Conservation (phyloP, 2,329 filamentous ascomycete genomes). For the Orbilia oligospora region DNA sequence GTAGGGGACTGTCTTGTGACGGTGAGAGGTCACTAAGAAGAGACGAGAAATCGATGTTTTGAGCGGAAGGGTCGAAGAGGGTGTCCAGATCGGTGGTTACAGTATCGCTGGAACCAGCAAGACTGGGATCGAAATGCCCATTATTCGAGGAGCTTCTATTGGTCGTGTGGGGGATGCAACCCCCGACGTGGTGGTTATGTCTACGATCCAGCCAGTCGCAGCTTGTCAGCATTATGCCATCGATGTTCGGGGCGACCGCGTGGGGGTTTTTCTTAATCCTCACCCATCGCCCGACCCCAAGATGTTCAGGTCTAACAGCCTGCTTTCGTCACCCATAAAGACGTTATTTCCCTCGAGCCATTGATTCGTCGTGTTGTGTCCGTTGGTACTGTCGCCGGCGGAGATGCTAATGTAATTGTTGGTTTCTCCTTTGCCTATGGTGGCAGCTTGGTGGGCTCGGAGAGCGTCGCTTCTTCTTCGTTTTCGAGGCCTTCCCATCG, state of each 20-base stretch:
- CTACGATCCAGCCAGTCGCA: conserved; percentile 11
- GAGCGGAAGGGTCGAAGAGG: conserved; percentile 51
- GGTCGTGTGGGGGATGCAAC: conserved; percentile 39
- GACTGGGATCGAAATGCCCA: conserved; percentile 38
- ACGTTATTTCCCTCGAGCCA: conserved; percentile 47
- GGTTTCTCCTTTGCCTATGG: conserved; percentile 16
- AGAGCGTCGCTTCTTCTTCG: conserved; percentile 66
- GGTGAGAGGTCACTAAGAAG: conserved; percentile 40
- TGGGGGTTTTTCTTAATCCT: neutral
- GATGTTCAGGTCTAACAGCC: conserved; percentile 48
- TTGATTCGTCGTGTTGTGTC: conserved; percentile 35
- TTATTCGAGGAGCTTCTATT: conserved; percentile 25
- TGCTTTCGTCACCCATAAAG: conserved; percentile 46
- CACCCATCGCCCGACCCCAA: conserved; percentile 52
- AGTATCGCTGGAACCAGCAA: conserved; percentile 31
- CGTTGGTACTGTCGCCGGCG: conserved; percentile 22
- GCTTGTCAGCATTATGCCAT: conserved; percentile 19
- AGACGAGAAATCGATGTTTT: conserved; percentile 55
- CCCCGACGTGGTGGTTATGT: conserved; percentile 38
- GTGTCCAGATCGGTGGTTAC: conserved; percentile 40
- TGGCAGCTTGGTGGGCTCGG: conserved; percentile 42
- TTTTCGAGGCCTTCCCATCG: conserved; percentile 77
- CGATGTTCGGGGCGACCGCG: neutral
- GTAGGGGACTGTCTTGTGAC: conserved; percentile 19
- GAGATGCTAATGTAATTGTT: conserved; percentile 35